Evolutionary conservation across 192 early-diverging fungal genomes (phyloP).

Genomic region (Coemansia sp.): DNA sequence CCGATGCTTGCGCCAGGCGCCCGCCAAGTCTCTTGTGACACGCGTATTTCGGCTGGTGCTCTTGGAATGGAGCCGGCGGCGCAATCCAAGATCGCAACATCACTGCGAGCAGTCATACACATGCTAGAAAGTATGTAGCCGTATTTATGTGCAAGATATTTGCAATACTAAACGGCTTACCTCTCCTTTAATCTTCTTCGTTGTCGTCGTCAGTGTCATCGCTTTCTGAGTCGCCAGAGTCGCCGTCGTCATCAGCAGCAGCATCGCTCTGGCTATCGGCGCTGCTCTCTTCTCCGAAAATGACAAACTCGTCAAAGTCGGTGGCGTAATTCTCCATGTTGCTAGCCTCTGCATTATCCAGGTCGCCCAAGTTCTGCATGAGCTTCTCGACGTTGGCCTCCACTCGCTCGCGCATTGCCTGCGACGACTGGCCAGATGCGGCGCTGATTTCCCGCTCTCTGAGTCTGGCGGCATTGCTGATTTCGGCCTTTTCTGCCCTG

Average conservation of each 20-base stretch:
- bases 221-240: too few relatives aligned
- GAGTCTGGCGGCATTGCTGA: conserved; percentile 2
- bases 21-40: not conserved
- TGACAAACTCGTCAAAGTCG: conserved; percentile 22
- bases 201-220: too few relatives aligned
- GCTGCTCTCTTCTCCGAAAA: conserved; percentile 24
- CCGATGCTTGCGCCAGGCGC: not conserved
- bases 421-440: conserved; percentile 14
- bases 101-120: conserved; percentile 22
- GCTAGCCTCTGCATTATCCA: not conserved
- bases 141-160: not conserved
- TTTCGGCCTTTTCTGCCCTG: conserved; percentile 11
- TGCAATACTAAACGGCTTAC: not conserved
- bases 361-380: conserved; percentile 24
- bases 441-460: conserved; percentile 16
- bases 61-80: not conserved
- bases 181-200: too few relatives aligned
- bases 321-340: not conserved
- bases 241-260: conserved; percentile 5
- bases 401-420: conserved; percentile 15
- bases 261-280: conserved; percentile 8
- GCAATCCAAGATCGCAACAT: conserved; percentile 2
- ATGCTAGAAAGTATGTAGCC: conserved; percentile 2
- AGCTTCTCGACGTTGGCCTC: conserved; percentile 31
- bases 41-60: not conserved